Base-by-base conservation (phyloP, 169 alveolate genomes). In the Plasmodium falciparum region DNA sequence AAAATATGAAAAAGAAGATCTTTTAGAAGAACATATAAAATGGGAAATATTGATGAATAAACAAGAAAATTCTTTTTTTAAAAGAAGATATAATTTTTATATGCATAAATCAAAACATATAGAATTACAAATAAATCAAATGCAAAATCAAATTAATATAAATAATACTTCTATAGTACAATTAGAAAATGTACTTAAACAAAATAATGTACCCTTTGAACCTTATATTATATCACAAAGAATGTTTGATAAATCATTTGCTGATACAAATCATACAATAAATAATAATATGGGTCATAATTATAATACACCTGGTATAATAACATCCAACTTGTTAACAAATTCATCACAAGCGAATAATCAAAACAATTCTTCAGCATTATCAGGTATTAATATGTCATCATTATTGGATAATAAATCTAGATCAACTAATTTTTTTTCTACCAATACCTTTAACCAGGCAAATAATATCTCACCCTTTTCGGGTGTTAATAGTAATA, bases 1-100 rank as follows among this genome's bases (percentile, higher is more conserved):
- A 63, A 65, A 86, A 73, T 86, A 86, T 65, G 88, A 86, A 39
- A 49, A 61, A 29, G 92, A 86, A 86, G 92, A 86, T 43, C 33
- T 49, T 20, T 26, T 86, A 61, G 92, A 86, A 2, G 88, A 86
- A 22, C 24, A 86, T 86, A 29, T 72, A 7, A 70, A 72, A 17
- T 13, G 58, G n/a, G 92, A 86, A 20, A 45, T 86, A 54, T 72
- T 72, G 29, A 71, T 72, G 92, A 86, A 50, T 24, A 72, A 26
- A 6, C 92, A 86, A 49, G 92, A 86, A 62, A 86, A 86, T 73
- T 13, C 88, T 0, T 29, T 62, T 7, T 86, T 86, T 39, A 86
- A 73, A 86, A 86, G 92, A 54, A 72, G 88, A 47, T 86, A 86
- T 63, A 86, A 86, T 52, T 86, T 59, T 73, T 86, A 71, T 54